These are phyloP conservation scores for Metschnikowia kunwiensis DNA, from an alignment of 805 yeast genomes.

Conservation along the genomic window DNA sequence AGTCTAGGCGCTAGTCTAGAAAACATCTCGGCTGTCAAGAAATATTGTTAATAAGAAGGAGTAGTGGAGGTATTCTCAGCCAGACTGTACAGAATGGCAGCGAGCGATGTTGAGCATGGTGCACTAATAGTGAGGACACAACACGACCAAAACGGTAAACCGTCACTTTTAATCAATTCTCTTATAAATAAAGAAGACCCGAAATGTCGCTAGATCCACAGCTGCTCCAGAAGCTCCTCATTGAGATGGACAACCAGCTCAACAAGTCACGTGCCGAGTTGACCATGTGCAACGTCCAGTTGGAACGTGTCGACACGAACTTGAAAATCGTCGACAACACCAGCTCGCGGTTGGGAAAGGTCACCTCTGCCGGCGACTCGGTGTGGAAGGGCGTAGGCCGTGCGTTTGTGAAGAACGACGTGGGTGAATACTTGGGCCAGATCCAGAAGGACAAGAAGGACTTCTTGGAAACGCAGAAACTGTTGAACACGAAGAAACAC, in stretches of 20 bases:
- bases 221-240: constrained; percentile 50
- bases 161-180: no score
- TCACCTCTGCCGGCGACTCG: constrained; percentile 37
- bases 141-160: no score
- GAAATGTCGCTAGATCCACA: constrained; percentile 45
- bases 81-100: no score
- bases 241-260: constrained; percentile 67
- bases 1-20: no score
- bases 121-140: no score
- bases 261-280: constrained; percentile 59
- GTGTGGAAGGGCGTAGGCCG: constrained; percentile 90
- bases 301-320: constrained; percentile 48
- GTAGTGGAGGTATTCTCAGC: no score
- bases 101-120: no score
- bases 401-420: constrained; percentile 53
- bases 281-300: constrained; percentile 50
- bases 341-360: constrained; percentile 46
- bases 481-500: constrained; percentile 62
- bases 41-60: no score
- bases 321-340: constrained; percentile 56
- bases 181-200: no score
- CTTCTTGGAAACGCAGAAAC: constrained; percentile 56
- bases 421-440: constrained; percentile 44
- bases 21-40: no score
- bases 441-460: constrained; percentile 51